phyloP scores from a whole-genome alignment of 805 yeast genomes.

The Monosporozyma servazzii region DNA sequence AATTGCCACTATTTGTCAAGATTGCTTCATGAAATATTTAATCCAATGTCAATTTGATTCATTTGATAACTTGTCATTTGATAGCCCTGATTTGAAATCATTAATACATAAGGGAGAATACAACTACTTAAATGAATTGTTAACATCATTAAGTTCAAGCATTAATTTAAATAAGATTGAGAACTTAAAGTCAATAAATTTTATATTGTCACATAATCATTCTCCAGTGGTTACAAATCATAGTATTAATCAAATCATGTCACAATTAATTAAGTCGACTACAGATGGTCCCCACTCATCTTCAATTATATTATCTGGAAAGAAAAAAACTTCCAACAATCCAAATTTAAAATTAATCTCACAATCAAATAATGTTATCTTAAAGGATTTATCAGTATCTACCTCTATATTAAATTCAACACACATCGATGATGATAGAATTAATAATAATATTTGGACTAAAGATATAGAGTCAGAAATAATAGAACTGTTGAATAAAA shows the following conservation, averaged over 20 bases:
- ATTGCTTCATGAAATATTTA: neutral
- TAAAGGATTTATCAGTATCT: neutral
- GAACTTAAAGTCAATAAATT: conserved; percentile 8
- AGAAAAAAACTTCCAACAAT: neutral
- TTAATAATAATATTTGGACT: neutral
- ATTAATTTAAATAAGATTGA: conserved; percentile 10
- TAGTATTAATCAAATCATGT: neutral
- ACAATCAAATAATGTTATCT: conserved; percentile 15
- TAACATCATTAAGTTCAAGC: conserved; percentile 2
- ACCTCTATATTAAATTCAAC: neutral
- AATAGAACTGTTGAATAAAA: neutral
- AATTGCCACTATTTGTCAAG: neutral
- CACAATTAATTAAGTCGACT: neutral
- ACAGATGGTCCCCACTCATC: neutral
- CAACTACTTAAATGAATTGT: neutral
- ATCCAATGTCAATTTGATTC: neutral
- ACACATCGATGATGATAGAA: neutral
- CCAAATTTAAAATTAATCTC: conserved; percentile 9
- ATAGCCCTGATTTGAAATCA: neutral
- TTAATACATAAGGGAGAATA: neutral
- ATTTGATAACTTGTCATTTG: neutral
- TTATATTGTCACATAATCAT: conserved; percentile 2
- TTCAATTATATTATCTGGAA: neutral
- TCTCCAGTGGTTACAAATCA: neutral
- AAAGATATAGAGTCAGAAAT: neutral